Evolutionary conservation across 2,329 filamentous ascomycete species (phyloP), one percentile per base, ranked within the genome.

Genomic region (Xylaria polymorpha): DNA sequence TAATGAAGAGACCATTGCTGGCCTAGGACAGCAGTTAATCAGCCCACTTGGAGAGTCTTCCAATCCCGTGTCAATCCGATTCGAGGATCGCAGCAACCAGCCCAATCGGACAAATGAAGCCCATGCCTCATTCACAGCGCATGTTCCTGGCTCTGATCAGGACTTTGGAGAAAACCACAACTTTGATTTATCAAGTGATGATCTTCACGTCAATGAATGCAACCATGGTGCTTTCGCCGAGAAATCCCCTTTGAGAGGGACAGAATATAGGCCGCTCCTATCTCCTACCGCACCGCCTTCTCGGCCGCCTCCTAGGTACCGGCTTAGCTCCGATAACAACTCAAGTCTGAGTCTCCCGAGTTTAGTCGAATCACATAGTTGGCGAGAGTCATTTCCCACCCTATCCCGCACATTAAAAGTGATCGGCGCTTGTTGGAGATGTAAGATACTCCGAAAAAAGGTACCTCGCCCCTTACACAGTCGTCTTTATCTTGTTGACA

Each of bases 391-490:
- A 1, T 46, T 59, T 35, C 57, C 41, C 4, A 20, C 25, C 46
- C 57, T 59, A 14, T 46, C 57, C 46, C 57, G 25, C 20, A 59
- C 57, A 46, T 35, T 59, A 9, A 59, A 46, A 46, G 57, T 43
- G 18, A 43, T 59, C 18, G 57, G 57, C 22, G 57, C 57, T 59
- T 59, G 57, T 29, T 59, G 57, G 57, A 46, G 57, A 46, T 59
- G 57, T 10, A 59, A 59, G 41, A 59, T 59, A 46, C 57, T 59
- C 41, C 57, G 57, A 59, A 59, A 59, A 59, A 59, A 46, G 57
- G 57, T 59, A 46, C 22, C 18, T 14, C 25, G 39, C 18, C 39
- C 15, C 56, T 35, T 46, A 14, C 35, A 46, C 35, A 22, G 15
- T 12, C 22, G 4, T 5, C 18, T 35, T 15, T n/a, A 46, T 46